A percentile compares a stretch with the other conserved stretches of the same genome.
Conservation (phyloP, 2,329 filamentous ascomycete genomes). For the Paecilomyces fulvus region DNA sequence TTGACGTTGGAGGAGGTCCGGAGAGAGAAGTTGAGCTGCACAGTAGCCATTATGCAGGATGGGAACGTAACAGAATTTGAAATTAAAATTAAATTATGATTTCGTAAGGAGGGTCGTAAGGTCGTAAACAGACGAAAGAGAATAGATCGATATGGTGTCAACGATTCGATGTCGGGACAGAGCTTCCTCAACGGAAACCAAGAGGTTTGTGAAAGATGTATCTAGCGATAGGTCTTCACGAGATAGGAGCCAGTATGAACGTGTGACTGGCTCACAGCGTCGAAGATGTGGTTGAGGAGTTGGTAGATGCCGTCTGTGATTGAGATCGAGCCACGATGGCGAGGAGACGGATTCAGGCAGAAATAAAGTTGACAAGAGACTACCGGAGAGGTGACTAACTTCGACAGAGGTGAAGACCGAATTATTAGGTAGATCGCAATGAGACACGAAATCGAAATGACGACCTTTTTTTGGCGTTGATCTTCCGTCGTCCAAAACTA, state of each 20-base stretch:
- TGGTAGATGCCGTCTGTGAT: neutral
- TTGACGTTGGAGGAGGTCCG: conserved; percentile 94
- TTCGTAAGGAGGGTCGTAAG: conserved; percentile 7
- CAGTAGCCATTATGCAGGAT: conserved; percentile 65
- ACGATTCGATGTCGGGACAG: conserved; percentile 6
- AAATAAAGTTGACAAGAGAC: neutral
- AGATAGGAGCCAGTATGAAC: neutral
- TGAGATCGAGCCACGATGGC: neutral
- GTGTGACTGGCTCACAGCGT: neutral
- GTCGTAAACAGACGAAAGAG: conserved; percentile 7
- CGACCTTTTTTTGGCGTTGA: neutral
- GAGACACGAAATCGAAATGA: neutral
- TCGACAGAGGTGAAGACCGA: conserved; percentile 1
- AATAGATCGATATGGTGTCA: conserved; percentile 13
- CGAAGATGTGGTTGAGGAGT: neutral
- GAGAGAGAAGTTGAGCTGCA: conserved; percentile 92
- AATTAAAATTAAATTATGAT: conserved; percentile 20
- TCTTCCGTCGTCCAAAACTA: neutral
- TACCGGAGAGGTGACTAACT: neutral
- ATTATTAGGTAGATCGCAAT: neutral
- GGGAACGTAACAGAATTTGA: conserved; percentile 27
- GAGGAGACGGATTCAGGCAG: neutral
- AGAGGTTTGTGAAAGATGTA: conserved; percentile 13
- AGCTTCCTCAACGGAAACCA: conserved; percentile 10
- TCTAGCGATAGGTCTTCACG: conserved; percentile 1